Base-by-base conservation (phyloP, 139 green algal species). In the Gonium pectorale region DNA sequence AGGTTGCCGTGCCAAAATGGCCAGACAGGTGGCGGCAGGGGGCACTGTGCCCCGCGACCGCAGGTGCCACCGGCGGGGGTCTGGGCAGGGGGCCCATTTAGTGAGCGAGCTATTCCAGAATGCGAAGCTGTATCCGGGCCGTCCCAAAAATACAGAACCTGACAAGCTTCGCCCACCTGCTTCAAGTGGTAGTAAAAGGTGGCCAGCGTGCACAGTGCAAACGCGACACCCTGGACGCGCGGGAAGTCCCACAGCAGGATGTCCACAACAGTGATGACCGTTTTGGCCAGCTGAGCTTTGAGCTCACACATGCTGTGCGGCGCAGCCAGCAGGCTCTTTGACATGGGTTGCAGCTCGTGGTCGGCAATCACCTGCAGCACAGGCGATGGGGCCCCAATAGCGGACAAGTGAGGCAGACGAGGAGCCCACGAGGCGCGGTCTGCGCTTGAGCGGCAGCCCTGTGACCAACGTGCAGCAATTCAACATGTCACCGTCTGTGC, bases 301-400 rank as follows among this genome's bases (percentile, higher is more conserved):
- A 92, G 80, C 87, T 91, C 89, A 5, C 51, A 73, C 84, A 91
- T 87, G 52, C 46, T 83, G 79, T 89, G 80, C 0, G 89, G 89
- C 43, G 83, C 63, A 2, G 86, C 86, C 60, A 92, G 86, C 67
- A 92, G 43, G 59, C 56, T 82, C 8, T 49, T 49, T 31, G 44
- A 78, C 84, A 92, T 85, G 69, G 89, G 89, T 40, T 92, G 74
- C 80, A 91, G 44, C 44, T 91, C 86, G 43, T 89, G 85, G 59
- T 91, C 87, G 11, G 83, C 89, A 11, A 91, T 54, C n/a, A 90
- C 79, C 84, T 91, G 83, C 43, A n/a, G n/a, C n/a, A n/a, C n/a
- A n/a, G n/a, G n/a, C n/a, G n/a, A n/a, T n/a, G n/a, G n/a, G n/a
- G n/a, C n/a, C n/a, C n/a, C n/a, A n/a, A n/a, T n/a, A n/a, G n/a